A percentile compares a stretch with the other conserved stretches of the same genome.
Conservation (phyloP, 768 basidiomycete genomes). For the Dioszegia aurantiaca region DNA sequence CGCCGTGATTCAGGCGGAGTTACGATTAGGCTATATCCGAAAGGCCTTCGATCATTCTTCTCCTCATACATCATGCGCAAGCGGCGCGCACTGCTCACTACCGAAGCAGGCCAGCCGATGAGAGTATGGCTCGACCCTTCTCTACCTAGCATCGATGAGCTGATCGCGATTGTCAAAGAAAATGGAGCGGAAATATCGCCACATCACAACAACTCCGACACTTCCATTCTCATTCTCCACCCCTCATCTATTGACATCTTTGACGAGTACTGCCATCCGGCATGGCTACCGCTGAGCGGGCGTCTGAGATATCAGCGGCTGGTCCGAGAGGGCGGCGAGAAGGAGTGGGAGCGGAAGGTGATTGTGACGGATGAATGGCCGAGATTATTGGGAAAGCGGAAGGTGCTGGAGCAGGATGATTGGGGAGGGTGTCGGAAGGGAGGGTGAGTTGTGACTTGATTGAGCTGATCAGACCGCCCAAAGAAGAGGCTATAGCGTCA, state of each 20-base stretch:
- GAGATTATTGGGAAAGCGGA: conserved; percentile 19
- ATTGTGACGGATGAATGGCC: conserved; percentile 29
- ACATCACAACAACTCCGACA: not conserved
- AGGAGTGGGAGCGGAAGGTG: conserved; percentile 31
- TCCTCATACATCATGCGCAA: not conserved
- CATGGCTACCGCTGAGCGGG: conserved; percentile 18
- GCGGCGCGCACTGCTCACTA: conserved; percentile 6
- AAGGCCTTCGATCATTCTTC: conserved; percentile 11
- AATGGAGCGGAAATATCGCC: not conserved
- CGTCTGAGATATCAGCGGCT: not conserved
- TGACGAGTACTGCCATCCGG: conserved; percentile 25
- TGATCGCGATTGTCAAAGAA: not conserved
- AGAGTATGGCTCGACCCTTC: conserved; percentile 27
- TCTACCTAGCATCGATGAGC: not conserved
- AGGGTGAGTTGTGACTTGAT: conserved; percentile 16
- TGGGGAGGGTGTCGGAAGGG: conserved; percentile 38
- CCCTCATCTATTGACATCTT: conserved; percentile 1
- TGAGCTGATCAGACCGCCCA: too few species aligned
- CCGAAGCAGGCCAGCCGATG: conserved; percentile 2
- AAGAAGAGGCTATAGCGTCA: too few species aligned
- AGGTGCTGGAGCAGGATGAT: conserved; percentile 30
- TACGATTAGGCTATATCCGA: too few species aligned
- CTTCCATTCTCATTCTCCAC: conserved; percentile 9
- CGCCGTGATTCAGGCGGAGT: too few species aligned
- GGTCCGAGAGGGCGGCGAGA: not conserved